Percentiles rank a stretch among this genome's conserved stretches.
Conservation (phyloP, 208 protist genomes). For the Trypanosoma mega region DNA sequence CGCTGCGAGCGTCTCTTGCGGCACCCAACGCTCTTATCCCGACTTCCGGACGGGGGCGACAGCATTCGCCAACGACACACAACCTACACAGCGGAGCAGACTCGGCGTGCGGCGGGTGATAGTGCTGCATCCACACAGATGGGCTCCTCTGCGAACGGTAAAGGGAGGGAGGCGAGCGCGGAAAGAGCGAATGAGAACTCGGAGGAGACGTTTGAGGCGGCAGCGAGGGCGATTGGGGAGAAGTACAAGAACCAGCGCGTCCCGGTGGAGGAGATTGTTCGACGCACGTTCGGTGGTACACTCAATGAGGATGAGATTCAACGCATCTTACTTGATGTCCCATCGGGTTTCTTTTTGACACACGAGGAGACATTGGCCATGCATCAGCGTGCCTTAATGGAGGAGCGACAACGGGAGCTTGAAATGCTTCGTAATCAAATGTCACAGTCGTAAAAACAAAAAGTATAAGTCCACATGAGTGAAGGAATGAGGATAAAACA, state of each 20-base stretch:
- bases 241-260: slow-evolving; percentile 60
- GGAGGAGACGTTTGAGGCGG: slow-evolving; percentile 22
- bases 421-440: slow-evolving; percentile 32
- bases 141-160: background rate
- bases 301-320: slow-evolving; percentile 77
- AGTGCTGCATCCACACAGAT: slow-evolving; percentile 1
- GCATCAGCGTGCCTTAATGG: slow-evolving; percentile 34
- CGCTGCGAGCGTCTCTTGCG: slow-evolving; percentile 64
- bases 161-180: background rate
- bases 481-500: background rate
- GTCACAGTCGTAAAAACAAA: background rate
- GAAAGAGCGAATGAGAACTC: background rate
- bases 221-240: slow-evolving; percentile 33
- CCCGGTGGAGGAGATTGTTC: slow-evolving; percentile 65
- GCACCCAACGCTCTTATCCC: slow-evolving; percentile 44
- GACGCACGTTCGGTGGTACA: slow-evolving; percentile 63
- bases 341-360: slow-evolving; percentile 69
- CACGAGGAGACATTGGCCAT: slow-evolving; percentile 58
- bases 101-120: slow-evolving; percentile 23
- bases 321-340: slow-evolving; percentile 67
- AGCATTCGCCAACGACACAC: slow-evolving; percentile 43
- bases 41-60: slow-evolving; percentile 55
- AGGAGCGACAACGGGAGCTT: slow-evolving; percentile 48
- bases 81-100: slow-evolving; percentile 42
- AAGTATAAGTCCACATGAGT: background rate